Evolutionary conservation across 768 basidiomycete species (phyloP), one percentile per base, ranked within the genome.

Genomic region (Macrolepiota albuminosa): DNA sequence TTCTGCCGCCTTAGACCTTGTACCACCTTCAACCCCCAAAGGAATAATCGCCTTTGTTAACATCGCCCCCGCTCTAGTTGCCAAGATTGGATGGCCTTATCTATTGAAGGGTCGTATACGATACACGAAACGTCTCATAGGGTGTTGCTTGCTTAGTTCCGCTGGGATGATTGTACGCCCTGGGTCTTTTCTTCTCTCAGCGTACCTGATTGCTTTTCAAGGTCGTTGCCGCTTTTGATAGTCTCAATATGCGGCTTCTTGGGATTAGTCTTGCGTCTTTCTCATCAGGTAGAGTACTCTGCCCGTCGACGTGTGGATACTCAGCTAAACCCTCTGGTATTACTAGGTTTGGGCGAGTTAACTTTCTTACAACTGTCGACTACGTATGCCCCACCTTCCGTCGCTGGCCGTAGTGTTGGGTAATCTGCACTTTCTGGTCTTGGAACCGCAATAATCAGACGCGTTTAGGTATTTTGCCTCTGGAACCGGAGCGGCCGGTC

Each of bases 21-120:
- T 97, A 1, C 91, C 94, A 8, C 87, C 92, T 1, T 83, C 88
- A 2, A 96, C 93, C 0, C 95, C 96, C 0, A 96, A 96, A 70
- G 96, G 96, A 16, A 86, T 98, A 57, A 93, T 98, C 55, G 86
- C 89, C 0, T 94, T 98, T 70, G 95, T 91, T 76, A 98, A 98
- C 71, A 97, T 99, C 57, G 83, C 89, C 13, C 95, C 96, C 0
- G 85, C 93, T 0, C 75, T 98, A 2, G 70, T 87, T 0, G 93
- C 92, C 21, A 98, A 98, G 74, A 76, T 97, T 4, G 88, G 86
- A 9, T 98, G 95, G 83, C 95, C 96, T 0, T 95, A 98, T 68
- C 64, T 98, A 18, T 79, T 95, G 48, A 91, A 87, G 67, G 96
- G 96, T 0, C 79, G 84, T 61, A 90, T 98, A 74, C 81, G 87